Evolutionary conservation across 257 asterid genomes (phyloP).

Genomic region (Datura wrightii): DNA sequence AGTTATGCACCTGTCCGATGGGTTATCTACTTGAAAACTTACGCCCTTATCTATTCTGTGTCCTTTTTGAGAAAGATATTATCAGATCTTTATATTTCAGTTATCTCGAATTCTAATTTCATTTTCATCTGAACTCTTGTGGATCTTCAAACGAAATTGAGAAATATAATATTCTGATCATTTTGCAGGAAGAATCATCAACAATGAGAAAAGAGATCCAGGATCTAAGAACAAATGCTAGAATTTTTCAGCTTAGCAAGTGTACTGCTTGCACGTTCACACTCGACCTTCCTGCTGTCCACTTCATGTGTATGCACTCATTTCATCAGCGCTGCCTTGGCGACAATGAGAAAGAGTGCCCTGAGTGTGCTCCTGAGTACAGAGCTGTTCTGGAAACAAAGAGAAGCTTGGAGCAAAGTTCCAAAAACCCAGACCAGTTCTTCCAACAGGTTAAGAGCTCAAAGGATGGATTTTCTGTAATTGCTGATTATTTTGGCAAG

Average conservation of each 20-base stretch:
- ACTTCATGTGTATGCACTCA: slow-evolving; percentile 98
- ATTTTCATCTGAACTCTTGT: background rate
- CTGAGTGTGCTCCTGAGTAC: slow-evolving; percentile 93
- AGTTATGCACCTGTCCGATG: background rate
- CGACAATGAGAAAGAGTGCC: slow-evolving; percentile 95
- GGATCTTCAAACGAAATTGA: background rate
- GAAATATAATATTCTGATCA: slow-evolving; percentile 8
- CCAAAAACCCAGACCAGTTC: slow-evolving; percentile 83
- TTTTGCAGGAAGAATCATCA: slow-evolving; percentile 78
- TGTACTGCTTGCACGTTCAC: slow-evolving; percentile 95
- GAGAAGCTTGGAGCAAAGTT: slow-evolving; percentile 84
- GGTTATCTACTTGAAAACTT: slow-evolving; percentile 12
- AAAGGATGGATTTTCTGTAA: slow-evolving; percentile 91
- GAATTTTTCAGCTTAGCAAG: slow-evolving; percentile 96
- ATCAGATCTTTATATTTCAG: background rate
- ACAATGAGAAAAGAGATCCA: slow-evolving; percentile 89
- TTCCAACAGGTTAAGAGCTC: slow-evolving; percentile 79
- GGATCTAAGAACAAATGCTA: slow-evolving; percentile 92
- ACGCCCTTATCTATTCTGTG: background rate
- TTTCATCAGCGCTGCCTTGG: slow-evolving; percentile 98
- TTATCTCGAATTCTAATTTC: slow-evolving; percentile 2
- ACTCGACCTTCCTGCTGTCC: slow-evolving; percentile 97
- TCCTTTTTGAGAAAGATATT: background rate
- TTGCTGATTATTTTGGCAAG: slow-evolving; percentile 90
- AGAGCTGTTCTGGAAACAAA: slow-evolving; percentile 75